Conservation (phyloP, 1,139 yeast species). For the Debaryomycetaceae sp. region DNA sequence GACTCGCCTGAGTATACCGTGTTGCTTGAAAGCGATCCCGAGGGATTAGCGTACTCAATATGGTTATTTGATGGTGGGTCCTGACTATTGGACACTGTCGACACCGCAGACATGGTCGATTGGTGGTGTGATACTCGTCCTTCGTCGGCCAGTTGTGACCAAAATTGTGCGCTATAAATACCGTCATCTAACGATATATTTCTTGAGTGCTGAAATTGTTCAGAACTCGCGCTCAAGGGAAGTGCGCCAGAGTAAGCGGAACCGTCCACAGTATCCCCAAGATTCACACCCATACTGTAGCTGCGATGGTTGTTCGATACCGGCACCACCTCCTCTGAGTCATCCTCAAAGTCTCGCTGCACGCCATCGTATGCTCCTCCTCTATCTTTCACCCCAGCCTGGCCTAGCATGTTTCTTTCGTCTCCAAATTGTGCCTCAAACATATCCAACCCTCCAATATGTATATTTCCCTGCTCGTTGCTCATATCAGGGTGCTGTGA, state of each 20-base stretch:
- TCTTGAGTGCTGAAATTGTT: conserved; percentile 18
- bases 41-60: conserved; percentile 4
- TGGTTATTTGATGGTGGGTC: conserved; percentile 13
- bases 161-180: conserved; percentile 11
- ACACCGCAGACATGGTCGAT: conserved; percentile 17
- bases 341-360: conserved; percentile 7
- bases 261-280: conserved; percentile 3
- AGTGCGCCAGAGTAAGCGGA: conserved; percentile 1
- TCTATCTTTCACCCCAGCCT: not conserved
- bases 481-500: conserved; percentile 31
- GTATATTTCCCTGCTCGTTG: conserved; percentile 9
- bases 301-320: conserved; percentile 14
- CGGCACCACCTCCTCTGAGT: conserved; percentile 19
- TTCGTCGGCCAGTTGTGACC: conserved; percentile 4
- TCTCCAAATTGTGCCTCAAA: conserved; percentile 3
- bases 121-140: conserved; percentile 11
- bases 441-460: conserved; percentile 8
- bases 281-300: conserved; percentile 10
- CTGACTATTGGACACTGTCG: conserved; percentile 17
- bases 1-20: conserved; percentile 46
- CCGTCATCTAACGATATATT: conserved; percentile 27
- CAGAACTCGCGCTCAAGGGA: conserved; percentile 1
- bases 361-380: not conserved
- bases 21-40: conserved; percentile 24
- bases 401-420: not conserved